Conservation (phyloP, 1,139 yeast genomes). For the Yarrowia galli region DNA sequence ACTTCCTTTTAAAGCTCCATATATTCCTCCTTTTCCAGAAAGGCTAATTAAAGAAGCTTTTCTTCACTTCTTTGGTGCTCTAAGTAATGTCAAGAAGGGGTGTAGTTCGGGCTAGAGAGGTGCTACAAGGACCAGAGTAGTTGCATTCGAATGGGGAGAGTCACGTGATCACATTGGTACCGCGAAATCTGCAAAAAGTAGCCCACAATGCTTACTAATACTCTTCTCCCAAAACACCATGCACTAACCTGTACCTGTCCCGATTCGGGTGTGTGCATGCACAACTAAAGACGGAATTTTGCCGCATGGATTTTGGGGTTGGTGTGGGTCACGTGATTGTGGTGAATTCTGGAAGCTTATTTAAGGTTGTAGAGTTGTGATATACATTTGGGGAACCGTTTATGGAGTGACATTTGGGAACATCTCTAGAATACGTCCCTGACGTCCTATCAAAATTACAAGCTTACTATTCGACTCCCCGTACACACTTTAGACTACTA, state of each 20-base stretch:
- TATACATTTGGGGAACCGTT: too few species aligned
- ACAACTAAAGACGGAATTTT: not conserved
- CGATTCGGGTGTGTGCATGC: not conserved
- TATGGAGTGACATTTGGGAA: too few species aligned
- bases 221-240: too few species aligned
- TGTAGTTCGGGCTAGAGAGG: not conserved
- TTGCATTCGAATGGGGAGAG: not conserved
- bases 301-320: constrained; percentile 1
- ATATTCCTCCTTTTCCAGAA: not conserved
- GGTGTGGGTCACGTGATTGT: too few species aligned
- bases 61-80: not conserved
- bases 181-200: not conserved
- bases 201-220: not conserved
- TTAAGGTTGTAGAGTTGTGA: too few species aligned
- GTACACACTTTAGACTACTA: too few species aligned
- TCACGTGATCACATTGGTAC: too few species aligned
- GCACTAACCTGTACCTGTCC: not conserved
- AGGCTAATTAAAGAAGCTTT: not conserved
- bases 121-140: not conserved
- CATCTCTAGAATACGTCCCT: too few species aligned
- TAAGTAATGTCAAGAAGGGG: not conserved
- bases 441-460: too few species aligned
- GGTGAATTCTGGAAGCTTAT: too few species aligned
- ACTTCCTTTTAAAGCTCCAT: not conserved
- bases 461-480: too few species aligned